Conservation (phyloP, 768 basidiomycete species). For the Panus rudis region DNA sequence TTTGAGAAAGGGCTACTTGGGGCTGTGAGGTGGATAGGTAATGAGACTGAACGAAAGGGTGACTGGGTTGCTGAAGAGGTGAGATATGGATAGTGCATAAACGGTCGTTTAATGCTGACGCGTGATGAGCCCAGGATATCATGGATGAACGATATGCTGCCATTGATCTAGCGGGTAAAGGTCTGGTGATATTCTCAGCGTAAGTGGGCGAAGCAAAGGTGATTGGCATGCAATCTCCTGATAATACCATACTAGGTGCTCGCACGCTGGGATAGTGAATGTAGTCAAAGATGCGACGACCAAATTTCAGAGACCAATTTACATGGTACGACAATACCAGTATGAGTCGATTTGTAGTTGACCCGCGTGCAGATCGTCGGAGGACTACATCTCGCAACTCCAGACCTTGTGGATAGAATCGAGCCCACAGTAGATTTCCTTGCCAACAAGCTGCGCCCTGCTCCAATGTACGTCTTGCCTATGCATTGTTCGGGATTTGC, state of each 20-base stretch:
- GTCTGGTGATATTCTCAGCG: conserved; percentile 80
- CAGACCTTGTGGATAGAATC: conserved; percentile 58
- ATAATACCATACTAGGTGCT: conserved; percentile 34
- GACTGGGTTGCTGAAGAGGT: conserved; percentile 54
- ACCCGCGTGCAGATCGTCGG: conserved; percentile 52
- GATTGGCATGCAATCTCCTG: background rate
- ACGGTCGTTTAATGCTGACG: background rate
- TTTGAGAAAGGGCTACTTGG: conserved; percentile 68
- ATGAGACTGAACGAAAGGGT: conserved; percentile 17
- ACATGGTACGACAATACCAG: conserved; percentile 47
- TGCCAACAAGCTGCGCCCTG: conserved; percentile 48
- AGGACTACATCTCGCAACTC: conserved; percentile 75
- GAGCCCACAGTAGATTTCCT: conserved; percentile 67
- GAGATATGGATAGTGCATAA: conserved; percentile 6
- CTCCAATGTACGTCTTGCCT: conserved; percentile 66
- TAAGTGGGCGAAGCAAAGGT: conserved; percentile 29
- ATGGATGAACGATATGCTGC: conserved; percentile 80
- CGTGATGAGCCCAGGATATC: conserved; percentile 42
- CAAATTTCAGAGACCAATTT: conserved; percentile 58
- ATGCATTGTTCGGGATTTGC: conserved; percentile 84
- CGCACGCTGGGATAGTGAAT: conserved; percentile 82
- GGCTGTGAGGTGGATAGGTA: conserved; percentile 51
- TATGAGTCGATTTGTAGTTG: background rate
- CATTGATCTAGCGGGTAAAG: conserved; percentile 75
- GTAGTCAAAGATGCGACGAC: conserved; percentile 65